Evolutionary conservation across 768 basidiomycete genomes (phyloP).

Genomic region (Psilocybe subaeruginosa): DNA sequence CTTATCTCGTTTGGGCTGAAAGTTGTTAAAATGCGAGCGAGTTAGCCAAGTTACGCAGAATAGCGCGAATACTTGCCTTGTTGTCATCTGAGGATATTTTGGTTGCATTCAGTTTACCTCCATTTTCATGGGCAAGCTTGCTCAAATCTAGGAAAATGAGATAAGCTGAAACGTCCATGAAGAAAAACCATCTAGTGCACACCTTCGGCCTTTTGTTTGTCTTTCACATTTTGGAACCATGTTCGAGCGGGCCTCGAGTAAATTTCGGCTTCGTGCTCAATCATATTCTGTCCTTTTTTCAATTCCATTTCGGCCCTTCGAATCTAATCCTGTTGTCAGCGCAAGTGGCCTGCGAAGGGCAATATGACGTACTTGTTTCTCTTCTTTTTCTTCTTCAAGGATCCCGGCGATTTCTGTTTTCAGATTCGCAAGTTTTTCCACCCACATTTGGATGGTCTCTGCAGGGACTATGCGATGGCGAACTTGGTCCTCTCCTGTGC

Average conservation of each 20-base stretch:
- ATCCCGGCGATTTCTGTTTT: constrained; percentile 81
- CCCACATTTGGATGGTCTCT: constrained; percentile 75
- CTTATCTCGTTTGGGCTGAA: constrained; percentile 75
- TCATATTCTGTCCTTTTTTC: constrained; percentile 89
- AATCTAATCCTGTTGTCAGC: constrained; percentile 48
- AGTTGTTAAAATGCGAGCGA: constrained; percentile 4
- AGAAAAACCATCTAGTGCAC: constrained; percentile 2
- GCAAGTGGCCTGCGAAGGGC: constrained; percentile 43
- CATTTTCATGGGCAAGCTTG: constrained; percentile 73
- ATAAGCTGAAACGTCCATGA: neutral
- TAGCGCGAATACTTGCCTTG: constrained; percentile 39
- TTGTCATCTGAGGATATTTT: constrained; percentile 36
- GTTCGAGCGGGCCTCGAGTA: constrained; percentile 91
- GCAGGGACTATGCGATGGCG: constrained; percentile 86
- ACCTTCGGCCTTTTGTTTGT: constrained; percentile 85
- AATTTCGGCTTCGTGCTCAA: constrained; percentile 92
- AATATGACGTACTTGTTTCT: constrained; percentile 70
- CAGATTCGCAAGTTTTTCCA: constrained; percentile 65
- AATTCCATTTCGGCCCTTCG: constrained; percentile 95
- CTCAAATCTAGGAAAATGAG: constrained; percentile 56
- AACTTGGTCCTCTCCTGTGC: constrained; percentile 75
- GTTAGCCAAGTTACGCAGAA: neutral
- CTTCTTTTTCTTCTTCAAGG: constrained; percentile 91
- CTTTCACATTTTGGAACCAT: constrained; percentile 95
- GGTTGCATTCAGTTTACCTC: constrained; percentile 42